phyloP scores from a whole-genome alignment of 768 basidiomycete genomes.

The Candolleomyces aberdarensis region DNA sequence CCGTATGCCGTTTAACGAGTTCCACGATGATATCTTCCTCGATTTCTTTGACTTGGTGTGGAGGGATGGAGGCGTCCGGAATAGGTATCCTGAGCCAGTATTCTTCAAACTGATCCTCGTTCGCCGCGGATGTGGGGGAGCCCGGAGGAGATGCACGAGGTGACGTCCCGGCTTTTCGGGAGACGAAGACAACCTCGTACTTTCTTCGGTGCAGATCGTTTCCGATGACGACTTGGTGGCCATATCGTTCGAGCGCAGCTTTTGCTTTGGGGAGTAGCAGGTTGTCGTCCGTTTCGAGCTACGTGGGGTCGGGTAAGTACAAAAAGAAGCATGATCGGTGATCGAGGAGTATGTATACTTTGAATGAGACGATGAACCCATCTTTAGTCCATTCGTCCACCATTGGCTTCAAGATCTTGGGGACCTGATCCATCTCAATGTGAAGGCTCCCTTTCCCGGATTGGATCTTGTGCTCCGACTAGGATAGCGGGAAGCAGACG shows the following conservation, averaged over 20 bases:
- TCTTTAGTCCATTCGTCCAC: conserved; percentile 91
- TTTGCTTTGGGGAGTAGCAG: conserved; percentile 90
- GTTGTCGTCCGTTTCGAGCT: conserved; percentile 90
- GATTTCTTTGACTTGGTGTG: conserved; percentile 65
- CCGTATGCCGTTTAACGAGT: conserved; percentile 67
- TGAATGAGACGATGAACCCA: conserved; percentile 95
- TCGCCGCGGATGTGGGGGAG: conserved; percentile 1
- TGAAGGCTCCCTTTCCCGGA: conserved; percentile 90
- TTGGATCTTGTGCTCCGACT: conserved; percentile 99
- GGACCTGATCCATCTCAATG: conserved; percentile 99
- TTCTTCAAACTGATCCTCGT: conserved; percentile 40
- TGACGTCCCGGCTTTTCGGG: conserved; percentile 32
- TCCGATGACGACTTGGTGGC: conserved; percentile 96
- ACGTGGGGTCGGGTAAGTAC: neutral
- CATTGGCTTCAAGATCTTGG: conserved; percentile 90
- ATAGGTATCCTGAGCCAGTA: conserved; percentile 62
- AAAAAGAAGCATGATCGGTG: neutral
- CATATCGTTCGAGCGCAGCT: conserved; percentile 86
- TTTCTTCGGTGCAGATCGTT: conserved; percentile 94
- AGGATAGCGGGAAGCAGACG: neutral
- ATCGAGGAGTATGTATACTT: conserved; percentile 48
- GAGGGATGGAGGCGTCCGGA: conserved; percentile 28
- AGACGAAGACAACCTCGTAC: conserved; percentile 89
- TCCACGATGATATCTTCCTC: conserved; percentile 87
- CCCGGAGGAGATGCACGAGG: conserved; percentile 13